Conservation (phyloP, 2,329 filamentous ascomycete species). For the Coleophoma crateriformis region DNA sequence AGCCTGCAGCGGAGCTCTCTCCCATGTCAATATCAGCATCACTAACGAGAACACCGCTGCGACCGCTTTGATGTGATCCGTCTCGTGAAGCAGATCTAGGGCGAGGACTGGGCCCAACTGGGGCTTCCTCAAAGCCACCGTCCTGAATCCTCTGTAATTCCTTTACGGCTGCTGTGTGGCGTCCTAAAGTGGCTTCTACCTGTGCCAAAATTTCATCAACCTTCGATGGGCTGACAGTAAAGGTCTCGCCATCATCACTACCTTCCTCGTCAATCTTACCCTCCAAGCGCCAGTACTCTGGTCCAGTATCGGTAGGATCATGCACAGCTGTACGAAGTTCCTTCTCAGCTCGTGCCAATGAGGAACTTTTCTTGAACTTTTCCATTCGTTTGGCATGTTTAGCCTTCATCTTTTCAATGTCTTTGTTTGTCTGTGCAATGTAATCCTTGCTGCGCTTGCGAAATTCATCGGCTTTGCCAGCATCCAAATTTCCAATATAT, state of each 20-base stretch:
- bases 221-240: constrained; percentile 31
- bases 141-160: constrained; percentile 69
- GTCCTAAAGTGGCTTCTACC: constrained; percentile 66
- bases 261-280: constrained; percentile 48
- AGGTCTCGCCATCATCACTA: constrained; percentile 19
- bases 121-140: constrained; percentile 62
- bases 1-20: constrained; percentile 50
- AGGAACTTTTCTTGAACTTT: constrained; percentile 65
- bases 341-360: constrained; percentile 69
- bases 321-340: constrained; percentile 64
- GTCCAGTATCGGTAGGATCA: constrained; percentile 43
- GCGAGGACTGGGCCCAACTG: constrained; percentile 20
- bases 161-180: constrained; percentile 58
- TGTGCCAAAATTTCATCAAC: constrained; percentile 71
- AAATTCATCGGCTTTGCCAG: constrained; percentile 78
- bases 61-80: constrained; percentile 47
- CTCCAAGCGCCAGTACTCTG: constrained; percentile 61
- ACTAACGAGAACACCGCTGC: constrained; percentile 47
- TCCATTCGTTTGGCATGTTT: constrained; percentile 72
- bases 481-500: constrained; percentile 62
- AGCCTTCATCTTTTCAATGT: constrained; percentile 79
- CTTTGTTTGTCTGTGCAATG: constrained; percentile 66
- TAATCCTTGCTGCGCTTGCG: constrained; percentile 70
- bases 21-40: constrained; percentile 62
- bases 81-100: constrained; percentile 50